These are phyloP conservation scores for Suillus variegatus DNA, from an alignment of 768 basidiomycete species.

Conservation along the genomic window DNA sequence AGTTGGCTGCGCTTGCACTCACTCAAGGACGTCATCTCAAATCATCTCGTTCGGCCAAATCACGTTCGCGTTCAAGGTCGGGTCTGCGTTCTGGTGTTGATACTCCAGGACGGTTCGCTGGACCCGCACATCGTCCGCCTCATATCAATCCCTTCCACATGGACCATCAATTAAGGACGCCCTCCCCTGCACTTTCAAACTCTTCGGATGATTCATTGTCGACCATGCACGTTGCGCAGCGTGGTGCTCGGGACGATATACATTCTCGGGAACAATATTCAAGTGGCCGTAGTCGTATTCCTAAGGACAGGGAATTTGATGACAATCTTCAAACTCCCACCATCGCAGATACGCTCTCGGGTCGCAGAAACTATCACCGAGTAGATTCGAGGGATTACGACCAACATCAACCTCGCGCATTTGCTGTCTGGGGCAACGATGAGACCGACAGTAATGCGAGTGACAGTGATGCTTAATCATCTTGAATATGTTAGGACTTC, in stretches of 20 bases:
- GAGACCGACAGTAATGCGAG: conserved; percentile 86
- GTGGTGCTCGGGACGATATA: conserved; percentile 56
- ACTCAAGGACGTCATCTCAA: conserved; percentile 32
- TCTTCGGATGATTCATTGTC: conserved; percentile 39
- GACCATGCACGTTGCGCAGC: conserved; percentile 39
- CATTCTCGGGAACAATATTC: conserved; percentile 35
- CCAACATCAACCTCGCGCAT: conserved; percentile 50
- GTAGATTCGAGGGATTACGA: conserved; percentile 22
- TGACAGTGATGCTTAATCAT: conserved; percentile 54
- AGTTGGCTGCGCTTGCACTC: conserved; percentile 34
- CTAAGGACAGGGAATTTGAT: conserved; percentile 59
- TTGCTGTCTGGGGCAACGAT: conserved; percentile 87
- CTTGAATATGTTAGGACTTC: background rate
- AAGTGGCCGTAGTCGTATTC: conserved; percentile 58
- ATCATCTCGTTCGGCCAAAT: conserved; percentile 24
- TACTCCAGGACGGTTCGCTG: conserved; percentile 61
- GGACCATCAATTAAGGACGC: background rate
- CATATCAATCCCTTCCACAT: conserved; percentile 21
- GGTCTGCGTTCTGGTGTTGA: conserved; percentile 60
- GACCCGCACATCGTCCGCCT: conserved; percentile 51
- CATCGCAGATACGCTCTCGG: conserved; percentile 34
- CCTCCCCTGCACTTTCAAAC: conserved; percentile 40
- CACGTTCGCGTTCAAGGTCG: conserved; percentile 36
- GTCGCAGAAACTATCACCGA: conserved; percentile 17
- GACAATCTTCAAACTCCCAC: conserved; percentile 67